These are phyloP conservation scores for Suhomyces coccinellae DNA, from an alignment of 1,139 yeast genomes.

Conservation along the genomic window DNA sequence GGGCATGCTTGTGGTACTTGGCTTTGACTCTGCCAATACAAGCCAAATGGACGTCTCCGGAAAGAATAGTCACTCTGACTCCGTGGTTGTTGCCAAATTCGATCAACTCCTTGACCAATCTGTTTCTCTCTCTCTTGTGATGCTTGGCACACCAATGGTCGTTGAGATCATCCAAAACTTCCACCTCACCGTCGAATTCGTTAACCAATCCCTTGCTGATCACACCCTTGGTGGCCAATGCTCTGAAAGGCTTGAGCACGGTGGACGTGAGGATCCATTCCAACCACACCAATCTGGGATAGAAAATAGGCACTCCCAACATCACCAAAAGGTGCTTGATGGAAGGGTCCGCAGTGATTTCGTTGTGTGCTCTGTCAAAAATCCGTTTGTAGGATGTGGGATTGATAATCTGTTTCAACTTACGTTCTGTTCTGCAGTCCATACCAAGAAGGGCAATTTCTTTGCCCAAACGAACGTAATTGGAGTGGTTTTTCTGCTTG, in stretches of 20 bases:
- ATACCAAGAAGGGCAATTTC: constrained; percentile 72
- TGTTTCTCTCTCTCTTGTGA: constrained; percentile 78
- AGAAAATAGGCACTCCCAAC: constrained; percentile 93
- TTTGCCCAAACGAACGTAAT: constrained; percentile 72
- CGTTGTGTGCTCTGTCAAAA: constrained; percentile 60
- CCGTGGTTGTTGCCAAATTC: constrained; percentile 63
- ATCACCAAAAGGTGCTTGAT: constrained; percentile 76
- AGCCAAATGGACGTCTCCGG: constrained; percentile 93
- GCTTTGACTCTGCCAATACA: constrained; percentile 78
- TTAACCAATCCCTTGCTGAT: constrained; percentile 72
- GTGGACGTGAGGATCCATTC: constrained; percentile 70
- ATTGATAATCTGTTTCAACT: constrained; percentile 56
- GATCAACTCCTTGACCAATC: constrained; percentile 54
- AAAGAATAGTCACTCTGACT: constrained; percentile 75
- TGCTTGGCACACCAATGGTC: constrained; percentile 95
- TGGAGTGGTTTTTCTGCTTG: constrained; percentile 61
- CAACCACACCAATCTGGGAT: constrained; percentile 89
- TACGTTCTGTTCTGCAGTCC: constrained; percentile 92
- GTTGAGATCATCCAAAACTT: constrained; percentile 85
- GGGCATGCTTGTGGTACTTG: constrained; percentile 50
- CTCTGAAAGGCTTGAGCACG: constrained; percentile 62
- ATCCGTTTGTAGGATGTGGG: constrained; percentile 55
- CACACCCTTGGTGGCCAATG: constrained; percentile 67
- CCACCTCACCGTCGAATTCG: constrained; percentile 89
- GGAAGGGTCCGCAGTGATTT: constrained; percentile 51